These are phyloP conservation scores for Populus hybrid DNA, from an alignment of 441 rosid species.

Conservation along the genomic window DNA sequence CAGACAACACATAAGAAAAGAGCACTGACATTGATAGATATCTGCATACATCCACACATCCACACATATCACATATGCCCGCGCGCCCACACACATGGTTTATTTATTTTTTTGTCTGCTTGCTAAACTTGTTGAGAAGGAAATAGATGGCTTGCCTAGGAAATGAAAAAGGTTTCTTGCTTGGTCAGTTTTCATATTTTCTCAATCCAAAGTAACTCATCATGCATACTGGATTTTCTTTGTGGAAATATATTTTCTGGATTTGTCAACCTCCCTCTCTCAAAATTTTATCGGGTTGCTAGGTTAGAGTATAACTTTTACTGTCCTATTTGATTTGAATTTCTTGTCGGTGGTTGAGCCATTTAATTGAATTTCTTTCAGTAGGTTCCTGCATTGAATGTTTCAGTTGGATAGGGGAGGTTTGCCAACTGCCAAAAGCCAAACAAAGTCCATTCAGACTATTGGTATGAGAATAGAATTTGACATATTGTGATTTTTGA, in stretches of 20 bases:
- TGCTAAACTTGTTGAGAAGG: not conserved
- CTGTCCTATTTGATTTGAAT: not conserved
- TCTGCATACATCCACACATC: not conserved
- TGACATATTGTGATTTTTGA: not conserved
- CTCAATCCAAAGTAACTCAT: not conserved
- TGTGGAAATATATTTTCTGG: not conserved
- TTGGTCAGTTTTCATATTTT: not conserved
- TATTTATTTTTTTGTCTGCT: not conserved
- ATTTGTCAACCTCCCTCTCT: not conserved
- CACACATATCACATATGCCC: not conserved
- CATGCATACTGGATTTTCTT: not conserved
- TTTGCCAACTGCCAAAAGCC: not conserved
- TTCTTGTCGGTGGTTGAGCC: not conserved
- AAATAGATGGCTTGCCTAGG: not conserved
- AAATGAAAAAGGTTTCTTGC: not conserved
- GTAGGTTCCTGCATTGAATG: not conserved
- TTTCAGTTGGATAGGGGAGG: slow-evolving; percentile 1
- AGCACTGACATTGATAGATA: not conserved
- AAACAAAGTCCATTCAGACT: not conserved
- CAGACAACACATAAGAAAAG: not conserved
- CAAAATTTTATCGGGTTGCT: not conserved
- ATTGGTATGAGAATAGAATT: not conserved
- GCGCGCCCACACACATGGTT: not conserved
- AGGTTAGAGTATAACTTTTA: not conserved
- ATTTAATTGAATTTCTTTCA: not conserved